phyloP scores from a whole-genome alignment of 768 basidiomycete species.

The Xerocomus spinulosus region DNA sequence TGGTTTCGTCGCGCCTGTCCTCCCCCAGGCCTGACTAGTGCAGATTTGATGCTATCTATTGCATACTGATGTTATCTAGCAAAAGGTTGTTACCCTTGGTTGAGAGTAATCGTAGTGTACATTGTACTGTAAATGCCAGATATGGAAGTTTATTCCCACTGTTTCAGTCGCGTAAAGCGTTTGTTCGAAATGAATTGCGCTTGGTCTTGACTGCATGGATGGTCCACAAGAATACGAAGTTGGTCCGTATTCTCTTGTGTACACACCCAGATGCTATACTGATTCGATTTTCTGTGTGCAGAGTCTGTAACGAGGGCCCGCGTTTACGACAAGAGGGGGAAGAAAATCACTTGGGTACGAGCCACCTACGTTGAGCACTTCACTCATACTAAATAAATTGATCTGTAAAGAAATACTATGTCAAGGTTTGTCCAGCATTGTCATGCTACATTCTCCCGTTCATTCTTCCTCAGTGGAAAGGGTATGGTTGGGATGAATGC shows the following conservation, averaged over 20 bases:
- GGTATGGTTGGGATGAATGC: slow-evolving; percentile 48
- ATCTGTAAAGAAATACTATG: slow-evolving; percentile 46
- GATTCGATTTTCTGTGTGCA: slow-evolving; percentile 21
- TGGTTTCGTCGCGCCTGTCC: slow-evolving; percentile 57
- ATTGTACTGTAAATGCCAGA: slow-evolving; percentile 1
- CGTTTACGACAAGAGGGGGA: slow-evolving; percentile 42
- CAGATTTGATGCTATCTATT: background rate
- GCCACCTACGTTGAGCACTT: slow-evolving; percentile 2
- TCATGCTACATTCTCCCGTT: background rate
- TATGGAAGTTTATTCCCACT: slow-evolving; percentile 19
- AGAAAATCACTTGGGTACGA: slow-evolving; percentile 49
- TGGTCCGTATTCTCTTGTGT: slow-evolving; percentile 39
- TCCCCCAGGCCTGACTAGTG: slow-evolving; percentile 22
- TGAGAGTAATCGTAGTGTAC: slow-evolving; percentile 11
- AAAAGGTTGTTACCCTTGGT: background rate
- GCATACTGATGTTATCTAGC: slow-evolving; percentile 3
- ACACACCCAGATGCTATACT: background rate
- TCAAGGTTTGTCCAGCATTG: slow-evolving; percentile 43
- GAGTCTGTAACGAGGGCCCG: slow-evolving; percentile 53
- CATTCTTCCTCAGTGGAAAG: slow-evolving; percentile 50
- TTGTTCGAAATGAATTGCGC: background rate
- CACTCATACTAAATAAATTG: slow-evolving; percentile 17
- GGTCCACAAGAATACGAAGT: slow-evolving; percentile 59
- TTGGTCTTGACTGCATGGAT: slow-evolving; percentile 26
- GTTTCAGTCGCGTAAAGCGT: background rate